Conservation (phyloP, 2,329 filamentous ascomycete genomes). For the Thelonectria discophora region DNA sequence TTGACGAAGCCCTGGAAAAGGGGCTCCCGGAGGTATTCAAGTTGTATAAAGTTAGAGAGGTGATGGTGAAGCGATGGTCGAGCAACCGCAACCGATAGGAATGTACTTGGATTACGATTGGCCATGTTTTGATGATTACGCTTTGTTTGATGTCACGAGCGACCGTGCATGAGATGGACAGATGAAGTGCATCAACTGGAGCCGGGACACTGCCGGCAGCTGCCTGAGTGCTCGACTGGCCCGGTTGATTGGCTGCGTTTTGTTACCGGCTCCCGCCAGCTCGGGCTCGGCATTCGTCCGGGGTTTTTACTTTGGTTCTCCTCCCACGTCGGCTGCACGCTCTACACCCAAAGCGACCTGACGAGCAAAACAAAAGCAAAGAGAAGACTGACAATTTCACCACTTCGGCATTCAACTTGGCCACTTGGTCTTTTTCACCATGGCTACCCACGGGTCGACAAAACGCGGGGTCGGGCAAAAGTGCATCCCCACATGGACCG, state of each 20-base stretch:
- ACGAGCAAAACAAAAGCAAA: conserved; percentile 18
- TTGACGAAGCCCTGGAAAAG: conserved; percentile 53
- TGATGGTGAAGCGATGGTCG: conserved; percentile 84
- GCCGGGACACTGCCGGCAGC: conserved; percentile 4
- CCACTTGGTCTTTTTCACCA: conserved; percentile 25
- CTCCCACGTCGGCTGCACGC: not conserved
- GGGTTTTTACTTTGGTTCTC: not conserved
- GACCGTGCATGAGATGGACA: not conserved
- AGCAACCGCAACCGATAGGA: conserved; percentile 73
- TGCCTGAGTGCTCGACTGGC: not conserved
- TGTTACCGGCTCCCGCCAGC: not conserved
- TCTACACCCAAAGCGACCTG: conserved; percentile 5
- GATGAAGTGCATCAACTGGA: not conserved
- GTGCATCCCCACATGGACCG: conserved; percentile 38
- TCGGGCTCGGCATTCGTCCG: conserved; percentile 17
- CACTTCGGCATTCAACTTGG: conserved; percentile 15
- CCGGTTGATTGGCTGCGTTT: not conserved
- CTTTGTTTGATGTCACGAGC: not conserved
- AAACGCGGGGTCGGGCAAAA: conserved; percentile 40
- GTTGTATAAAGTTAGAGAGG: conserved; percentile 80
- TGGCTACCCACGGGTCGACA: conserved; percentile 30
- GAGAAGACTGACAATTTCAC: conserved; percentile 2
- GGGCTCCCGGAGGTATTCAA: conserved; percentile 72
- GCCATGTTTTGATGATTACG: conserved; percentile 10
- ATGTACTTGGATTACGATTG: not conserved